A percentile compares a stretch with the other conserved stretches of the same genome.
phyloP scores from a whole-genome alignment of 129 eudicot genomes.

The Chrysanthemum makinoi region DNA sequence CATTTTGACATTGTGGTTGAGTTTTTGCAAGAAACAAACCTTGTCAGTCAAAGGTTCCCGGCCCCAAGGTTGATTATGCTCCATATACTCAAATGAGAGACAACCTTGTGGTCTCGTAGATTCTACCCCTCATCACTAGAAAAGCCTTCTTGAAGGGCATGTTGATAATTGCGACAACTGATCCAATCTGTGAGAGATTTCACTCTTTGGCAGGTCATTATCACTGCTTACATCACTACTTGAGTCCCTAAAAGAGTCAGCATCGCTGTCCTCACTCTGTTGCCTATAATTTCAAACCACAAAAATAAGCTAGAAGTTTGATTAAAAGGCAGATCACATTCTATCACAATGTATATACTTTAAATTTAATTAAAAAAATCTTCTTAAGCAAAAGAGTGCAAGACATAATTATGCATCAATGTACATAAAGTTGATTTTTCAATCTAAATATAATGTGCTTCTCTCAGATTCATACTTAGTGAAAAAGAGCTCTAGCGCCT shows the following conservation, averaged over 20 bases:
- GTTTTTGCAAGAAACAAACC: conserved; percentile 35
- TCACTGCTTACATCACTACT: conserved; percentile 93
- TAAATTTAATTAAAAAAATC: too few relatives aligned
- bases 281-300: conserved; percentile 43
- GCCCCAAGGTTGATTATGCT: conserved; percentile 66
- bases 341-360: neutral
- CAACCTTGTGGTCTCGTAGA: conserved; percentile 53
- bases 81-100: conserved; percentile 72
- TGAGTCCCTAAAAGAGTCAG: conserved; percentile 74
- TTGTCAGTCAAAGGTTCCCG: conserved; percentile 87
- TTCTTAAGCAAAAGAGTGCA: neutral
- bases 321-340: conserved; percentile 1
- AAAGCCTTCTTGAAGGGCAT: conserved; percentile 66
- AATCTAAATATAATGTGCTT: neutral
- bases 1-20: neutral
- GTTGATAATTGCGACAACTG: conserved; percentile 50
- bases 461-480: neutral
- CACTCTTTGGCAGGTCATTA: conserved; percentile 53
- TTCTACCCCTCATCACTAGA: conserved; percentile 90
- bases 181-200: conserved; percentile 38
- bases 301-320: neutral
- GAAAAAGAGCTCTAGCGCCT: neutral
- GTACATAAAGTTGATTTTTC: neutral
- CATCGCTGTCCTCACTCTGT: conserved; percentile 86
- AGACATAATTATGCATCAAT: neutral